Percentiles rank a stretch among this genome's conserved stretches.
phyloP scores from a whole-genome alignment of 2,329 filamentous ascomycete species.

The Aspergillus bombycis region DNA sequence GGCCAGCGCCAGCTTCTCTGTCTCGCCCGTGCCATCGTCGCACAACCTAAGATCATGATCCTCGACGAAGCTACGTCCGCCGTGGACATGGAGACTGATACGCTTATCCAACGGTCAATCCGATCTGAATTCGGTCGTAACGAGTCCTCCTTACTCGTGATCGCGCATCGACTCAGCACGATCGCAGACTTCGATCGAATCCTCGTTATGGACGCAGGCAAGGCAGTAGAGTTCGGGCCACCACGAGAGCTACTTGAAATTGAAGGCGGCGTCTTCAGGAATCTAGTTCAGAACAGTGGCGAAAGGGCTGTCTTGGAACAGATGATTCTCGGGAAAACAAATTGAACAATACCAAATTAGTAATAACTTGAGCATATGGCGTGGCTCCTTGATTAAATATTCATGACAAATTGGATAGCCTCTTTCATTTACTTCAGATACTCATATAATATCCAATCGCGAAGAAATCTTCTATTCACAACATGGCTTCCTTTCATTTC shows the following conservation, averaged over 20 bases:
- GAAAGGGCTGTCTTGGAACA: slow-evolving; percentile 22
- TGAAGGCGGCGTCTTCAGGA: slow-evolving; percentile 58
- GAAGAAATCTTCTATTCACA: not conserved
- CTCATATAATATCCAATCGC: not conserved
- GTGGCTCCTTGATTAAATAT: not conserved
- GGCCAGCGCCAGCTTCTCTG: slow-evolving; percentile 34
- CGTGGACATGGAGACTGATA: slow-evolving; percentile 76
- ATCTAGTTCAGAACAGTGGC: slow-evolving; percentile 53
- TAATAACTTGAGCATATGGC: not conserved
- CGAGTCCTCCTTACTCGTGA: slow-evolving; percentile 70
- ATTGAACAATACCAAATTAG: slow-evolving; percentile 3
- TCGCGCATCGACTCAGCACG: slow-evolving; percentile 53
- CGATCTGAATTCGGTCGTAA: slow-evolving; percentile 65
- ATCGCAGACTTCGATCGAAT: slow-evolving; percentile 78
- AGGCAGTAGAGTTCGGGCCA: slow-evolving; percentile 68
- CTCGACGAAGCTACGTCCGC: slow-evolving; percentile 79
- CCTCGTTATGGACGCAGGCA: slow-evolving; percentile 69
- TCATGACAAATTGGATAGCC: not conserved
- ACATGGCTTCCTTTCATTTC: not conserved
- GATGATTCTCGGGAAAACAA: slow-evolving; percentile 19
- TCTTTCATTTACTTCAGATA: not conserved
- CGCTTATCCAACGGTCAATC: slow-evolving; percentile 73
- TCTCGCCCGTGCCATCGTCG: slow-evolving; percentile 57
- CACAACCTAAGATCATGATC: slow-evolving; percentile 74
- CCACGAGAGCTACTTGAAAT: slow-evolving; percentile 64